Evolutionary conservation across 176 grass and related monocot genomes (phyloP), one percentile per base, ranked within the genome.

Genomic region (Oryza glaberrima): DNA sequence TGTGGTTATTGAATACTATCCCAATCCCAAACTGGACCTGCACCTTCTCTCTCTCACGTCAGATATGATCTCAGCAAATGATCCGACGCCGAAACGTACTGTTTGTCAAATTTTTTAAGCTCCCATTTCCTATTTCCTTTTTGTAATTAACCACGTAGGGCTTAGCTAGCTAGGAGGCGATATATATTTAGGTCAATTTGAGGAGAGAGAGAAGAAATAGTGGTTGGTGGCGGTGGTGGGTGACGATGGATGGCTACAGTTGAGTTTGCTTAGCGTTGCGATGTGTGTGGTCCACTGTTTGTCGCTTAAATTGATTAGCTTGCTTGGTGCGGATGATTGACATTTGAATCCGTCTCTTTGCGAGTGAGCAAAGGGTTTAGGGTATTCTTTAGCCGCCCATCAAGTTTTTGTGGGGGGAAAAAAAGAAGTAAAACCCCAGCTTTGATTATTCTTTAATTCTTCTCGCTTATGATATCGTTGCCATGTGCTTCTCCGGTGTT

Each of bases 151-250:
- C 12, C 54, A 28, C 76, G 11, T 47, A 34, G 52, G 26, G 3
- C 64, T 81, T 63, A 61, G 4, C 34, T 61, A 12, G 49, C 38
- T n/a, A 77, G 32, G 54, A 28, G 47, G 36, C 47, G 70, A 11
- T 23, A 34, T 67, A 79, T 74, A 36, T 6, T 63, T 74, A 68
- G 81, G 83, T 86, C 84, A 69, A 83, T 47, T 47, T 36, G 61
- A 20, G 58, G 58, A n/a, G 58, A 23, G 30, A 54, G 26, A 7
- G 25, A 17, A 78, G 71, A 65, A 65, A 61, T 74, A 74, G 64
- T 25, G 52, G 88, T 46, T 90, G 88, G 67, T n/a, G 78, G 79
- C 43, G 77, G 82, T 77, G 67, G 83, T 83, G 79, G 88, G 68
- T 83, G 79, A 74, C 83, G 88, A 78, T 15, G 79, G 56, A 77